Conservation (phyloP, 306 rosid species). For the Carpinus fangiana region DNA sequence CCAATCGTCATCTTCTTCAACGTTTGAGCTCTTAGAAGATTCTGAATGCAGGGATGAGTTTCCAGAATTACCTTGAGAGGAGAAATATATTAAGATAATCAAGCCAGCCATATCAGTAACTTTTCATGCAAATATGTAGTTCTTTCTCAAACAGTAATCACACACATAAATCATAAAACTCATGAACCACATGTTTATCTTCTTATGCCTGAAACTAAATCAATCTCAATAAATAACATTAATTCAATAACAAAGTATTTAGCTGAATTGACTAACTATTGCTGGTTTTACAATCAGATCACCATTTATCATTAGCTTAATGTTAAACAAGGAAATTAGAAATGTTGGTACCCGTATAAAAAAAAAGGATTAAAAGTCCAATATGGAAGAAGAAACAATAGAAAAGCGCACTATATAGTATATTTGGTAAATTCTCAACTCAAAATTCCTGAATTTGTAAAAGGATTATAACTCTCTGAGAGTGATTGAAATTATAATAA, state of each 20-base stretch:
- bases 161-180: background rate
- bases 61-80: constrained; percentile 44
- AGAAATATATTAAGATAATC: constrained; percentile 9
- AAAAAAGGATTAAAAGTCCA: background rate
- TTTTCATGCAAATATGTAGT: constrained; percentile 13
- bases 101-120: constrained; percentile 3
- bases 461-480: background rate
- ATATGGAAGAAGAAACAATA: background rate
- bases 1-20: constrained; percentile 71
- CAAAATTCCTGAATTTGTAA: background rate
- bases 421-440: background rate
- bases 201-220: no score
- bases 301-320: background rate
- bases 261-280: background rate
- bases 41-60: constrained; percentile 41
- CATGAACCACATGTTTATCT: no score
- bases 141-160: background rate
- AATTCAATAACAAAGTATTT: background rate
- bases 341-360: background rate
- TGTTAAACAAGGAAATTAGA: background rate
- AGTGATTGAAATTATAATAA: background rate
- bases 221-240: background rate
- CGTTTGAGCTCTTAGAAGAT: constrained; percentile 39
- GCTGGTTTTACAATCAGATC: background rate
- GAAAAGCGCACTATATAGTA: background rate